A percentile compares a stretch with the other conserved stretches of the same genome.
phyloP scores from a whole-genome alignment of 176 grass and related monocot genomes.

The Avena eriantha region DNA sequence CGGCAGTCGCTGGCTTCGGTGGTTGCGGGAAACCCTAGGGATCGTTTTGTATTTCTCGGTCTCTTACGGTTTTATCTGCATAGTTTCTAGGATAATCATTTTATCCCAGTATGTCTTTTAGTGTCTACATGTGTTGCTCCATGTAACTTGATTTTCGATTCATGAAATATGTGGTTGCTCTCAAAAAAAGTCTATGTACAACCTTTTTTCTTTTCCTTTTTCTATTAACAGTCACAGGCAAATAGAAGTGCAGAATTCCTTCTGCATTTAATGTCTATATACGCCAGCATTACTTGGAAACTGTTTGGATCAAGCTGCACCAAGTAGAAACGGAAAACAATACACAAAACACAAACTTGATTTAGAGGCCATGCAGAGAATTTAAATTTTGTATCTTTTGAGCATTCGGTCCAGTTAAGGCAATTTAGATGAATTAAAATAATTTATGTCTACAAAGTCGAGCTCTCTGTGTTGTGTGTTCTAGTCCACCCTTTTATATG shows the following conservation, averaged over 20 bases:
- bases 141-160: too few relatives aligned
- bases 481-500: not conserved
- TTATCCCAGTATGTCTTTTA: too few relatives aligned
- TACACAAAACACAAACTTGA: not conserved
- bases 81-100: too few relatives aligned
- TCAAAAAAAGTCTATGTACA: not conserved
- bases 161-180: too few relatives aligned
- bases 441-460: not conserved
- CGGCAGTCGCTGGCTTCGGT: too few relatives aligned
- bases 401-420: not conserved
- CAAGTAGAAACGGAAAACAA: not conserved
- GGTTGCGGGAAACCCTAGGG: too few relatives aligned
- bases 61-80: too few relatives aligned
- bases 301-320: constrained; percentile 1
- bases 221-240: not conserved
- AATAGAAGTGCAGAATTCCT: not conserved
- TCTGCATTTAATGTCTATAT: not conserved
- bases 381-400: not conserved
- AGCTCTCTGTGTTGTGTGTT: not conserved
- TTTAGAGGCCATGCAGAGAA: not conserved
- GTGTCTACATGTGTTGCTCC: too few relatives aligned
- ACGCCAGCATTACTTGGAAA: not conserved
- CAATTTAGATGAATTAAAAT: not conserved
- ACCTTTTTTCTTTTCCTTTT: not conserved
- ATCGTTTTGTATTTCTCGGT: too few relatives aligned